Base-by-base conservation (phyloP, 305 asterid genomes). In the Fraxinus ornus region DNA sequence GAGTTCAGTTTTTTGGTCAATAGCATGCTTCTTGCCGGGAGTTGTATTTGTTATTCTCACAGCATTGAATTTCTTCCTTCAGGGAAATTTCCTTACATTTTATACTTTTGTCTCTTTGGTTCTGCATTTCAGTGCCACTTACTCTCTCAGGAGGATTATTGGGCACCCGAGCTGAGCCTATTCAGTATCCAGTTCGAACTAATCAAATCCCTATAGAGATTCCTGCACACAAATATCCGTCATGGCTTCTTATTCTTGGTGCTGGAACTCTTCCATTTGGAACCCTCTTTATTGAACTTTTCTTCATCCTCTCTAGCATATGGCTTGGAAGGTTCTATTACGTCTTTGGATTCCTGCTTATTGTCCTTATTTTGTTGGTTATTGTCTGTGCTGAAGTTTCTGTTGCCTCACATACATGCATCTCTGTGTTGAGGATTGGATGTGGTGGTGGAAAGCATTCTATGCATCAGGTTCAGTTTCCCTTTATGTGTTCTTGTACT, bases 381-480 rank as follows among this genome's bases (percentile, higher is more conserved):
- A 57, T 89, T 1, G 98, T 94, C 10, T 93, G 98, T 84, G 97
- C 94, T 30, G 96, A 92, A 83, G 95, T 92, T 78, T 94, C 96
- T 0, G 91, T 94, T 49, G 95, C 70, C 86, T 94, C 66, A 94
- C 97, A 12, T 94, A 92, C 89, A 92, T 92, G 97, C 96, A 91
- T 82, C 91, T 92, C 7, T 92, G 93, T 28, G 94, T 90, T 12
- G 98, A 94, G 92, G 98, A 94, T 33, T 94, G 96, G 96, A 87
- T 86, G 93, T 94, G 97, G 98, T 94, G 97, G 98, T 94, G 97
- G 96, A 94, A 92, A 87, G 91, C 94, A 2, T 91, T 92, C 90
- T 91, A 83, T 26, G 94, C 96, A 36, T 91, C 97, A 0, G 93
- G 97, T 30, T 94, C 94, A n/a, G 97, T 92, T 49, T 88, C 98